Evolutionary conservation across 495 filamentous ascomycete species (phyloP), one percentile per base, ranked within the genome.

Genomic region (Penicillium cosmopolitanum): DNA sequence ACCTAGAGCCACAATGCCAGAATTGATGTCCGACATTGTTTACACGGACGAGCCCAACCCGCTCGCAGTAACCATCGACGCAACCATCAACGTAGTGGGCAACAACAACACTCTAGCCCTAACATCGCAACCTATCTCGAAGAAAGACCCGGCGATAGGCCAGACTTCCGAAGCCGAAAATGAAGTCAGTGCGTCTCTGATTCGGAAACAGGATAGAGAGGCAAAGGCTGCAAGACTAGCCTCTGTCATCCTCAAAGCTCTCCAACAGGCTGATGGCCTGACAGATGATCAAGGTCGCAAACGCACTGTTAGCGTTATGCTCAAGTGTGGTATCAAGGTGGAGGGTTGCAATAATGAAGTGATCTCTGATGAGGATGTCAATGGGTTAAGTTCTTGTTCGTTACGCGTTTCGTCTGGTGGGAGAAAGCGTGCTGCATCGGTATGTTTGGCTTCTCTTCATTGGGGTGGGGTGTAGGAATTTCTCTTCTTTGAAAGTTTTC

Each of bases 61-160:
- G 1, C 61, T 72, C 34, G 69, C 59, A 12, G 77, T 80, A 51
- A 56, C 64, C 35, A 70, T 80, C 50, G 71, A 78, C 53, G 59
- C 65, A 15, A 73, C 73, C 8, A 77, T 79, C 61, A 61, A 51
- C 34, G 57, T 80, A 11, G 51, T 53, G 6, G 77, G 78, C 11
- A 61, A 74, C 43, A 61, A 53, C 16, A 80, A 76, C 61, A 67
- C 53, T 6, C 53, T 79, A 34, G 42, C 61, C 19, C 51, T 80
- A 19, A 53, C 75, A 7, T 65, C 62, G 13, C 38, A 56, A 38
- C 51, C 65, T 16, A 2, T 19, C 31, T 9, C 35, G 50, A 35
- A 58, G 23, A 59, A 19, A 7, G 50, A 44, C 16, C 13, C 2
- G 5, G 5, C 6, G 34, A 50, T 13, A 18, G 13, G 19, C 35